A percentile compares a stretch with the other conserved stretches of the same genome.
Conservation (phyloP, 1,139 yeast genomes). For the Blastobotrys arbuscula region DNA sequence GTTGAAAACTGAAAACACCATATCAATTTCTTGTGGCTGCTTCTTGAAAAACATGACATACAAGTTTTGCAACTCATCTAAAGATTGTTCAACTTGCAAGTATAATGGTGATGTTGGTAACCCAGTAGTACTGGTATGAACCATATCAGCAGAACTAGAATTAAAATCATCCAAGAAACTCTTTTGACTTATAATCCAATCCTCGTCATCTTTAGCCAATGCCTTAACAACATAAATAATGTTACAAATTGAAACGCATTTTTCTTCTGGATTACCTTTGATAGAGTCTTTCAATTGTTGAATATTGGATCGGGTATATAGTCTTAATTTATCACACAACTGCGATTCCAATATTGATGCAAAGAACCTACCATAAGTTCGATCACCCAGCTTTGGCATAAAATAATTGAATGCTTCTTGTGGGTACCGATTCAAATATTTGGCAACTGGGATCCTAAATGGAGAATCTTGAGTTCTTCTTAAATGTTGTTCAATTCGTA, state of each 20-base stretch:
- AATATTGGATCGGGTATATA: conserved; percentile 48
- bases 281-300: conserved; percentile 34
- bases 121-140: conserved; percentile 37
- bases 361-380: conserved; percentile 62
- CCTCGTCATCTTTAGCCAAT: conserved; percentile 46
- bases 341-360: conserved; percentile 55
- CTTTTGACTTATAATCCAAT: conserved; percentile 58
- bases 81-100: conserved; percentile 69
- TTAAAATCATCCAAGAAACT: conserved; percentile 46
- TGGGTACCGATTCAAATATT: conserved; percentile 78
- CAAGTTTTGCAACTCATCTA: conserved; percentile 52
- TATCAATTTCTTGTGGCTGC: conserved; percentile 34
- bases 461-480: conserved; percentile 87
- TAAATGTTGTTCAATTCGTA: conserved; percentile 72
- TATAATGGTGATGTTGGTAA: conserved; percentile 56
- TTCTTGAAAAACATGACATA: conserved; percentile 46
- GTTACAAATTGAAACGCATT: conserved; percentile 64
- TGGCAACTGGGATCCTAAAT: conserved; percentile 85
- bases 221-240: conserved; percentile 59
- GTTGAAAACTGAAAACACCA: conserved; percentile 47
- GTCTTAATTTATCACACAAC: conserved; percentile 54
- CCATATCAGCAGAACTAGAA: conserved; percentile 40
- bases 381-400: conserved; percentile 56
- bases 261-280: conserved; percentile 40
- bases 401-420: conserved; percentile 70